Evolutionary conservation across 345 rosid species (phyloP), one percentile per base, ranked within the genome.

Genomic region (Hibiscus tridactylites): DNA sequence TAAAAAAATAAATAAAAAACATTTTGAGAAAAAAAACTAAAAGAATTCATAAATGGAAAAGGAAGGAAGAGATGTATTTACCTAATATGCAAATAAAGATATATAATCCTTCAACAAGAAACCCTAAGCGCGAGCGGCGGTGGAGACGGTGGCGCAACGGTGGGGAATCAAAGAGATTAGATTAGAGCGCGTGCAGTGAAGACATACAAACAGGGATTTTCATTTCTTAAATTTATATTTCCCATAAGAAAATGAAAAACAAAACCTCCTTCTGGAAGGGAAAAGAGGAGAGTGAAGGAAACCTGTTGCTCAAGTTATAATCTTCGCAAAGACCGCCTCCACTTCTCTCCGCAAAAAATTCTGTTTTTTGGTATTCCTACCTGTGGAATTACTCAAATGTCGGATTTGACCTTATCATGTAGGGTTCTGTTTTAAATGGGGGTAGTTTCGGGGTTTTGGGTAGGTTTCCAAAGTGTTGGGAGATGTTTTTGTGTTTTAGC

Each of bases 231-330:
- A 28, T 24, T 3, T 50, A 50, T 0, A 49, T 12, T 13, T 62
- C 10, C 9, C 21, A 21, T 24, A 57, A 24, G 24, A 24, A 57
- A 3, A 24, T 3, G n/a, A 47, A 54, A 10, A 24, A 28, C 49
- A 16, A 67, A 44, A 58, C 10, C 1, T 24, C 39, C 54, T 46
- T 44, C 58, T 26, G 6, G 24, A 58, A 17, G 24, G 16, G 16
- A 3, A 49, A 17, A 56, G 19, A 16, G 47, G 13, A 39, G 42
- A 58, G 56, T 57, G 63, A 46, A 24, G 79, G 60, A 71, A 42
- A 74, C 75, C 79, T 82, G 82, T 80, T 79, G 79, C 71, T 80
- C 84, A 83, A 84, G 84, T 75, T 64, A 70, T 73, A 28, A 42
- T 67, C 24, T 21, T 21, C 75, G 77, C 84, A 70, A 78, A 68